Evolutionary conservation across 805 yeast species (phyloP).

Genomic region (Kazachstania psychrophila): DNA sequence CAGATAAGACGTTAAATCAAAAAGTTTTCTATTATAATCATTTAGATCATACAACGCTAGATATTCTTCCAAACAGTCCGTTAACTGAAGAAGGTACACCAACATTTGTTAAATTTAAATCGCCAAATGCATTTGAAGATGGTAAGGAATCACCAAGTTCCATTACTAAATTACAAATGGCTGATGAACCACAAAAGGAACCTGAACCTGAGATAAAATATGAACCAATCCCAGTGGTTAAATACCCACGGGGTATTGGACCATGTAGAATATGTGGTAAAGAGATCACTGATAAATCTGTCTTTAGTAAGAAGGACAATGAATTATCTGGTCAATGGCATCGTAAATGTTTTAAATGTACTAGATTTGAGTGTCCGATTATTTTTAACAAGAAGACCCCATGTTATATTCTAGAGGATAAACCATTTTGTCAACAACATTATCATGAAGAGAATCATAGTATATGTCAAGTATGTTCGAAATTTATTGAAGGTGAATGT

Average conservation of each 20-base stretch:
- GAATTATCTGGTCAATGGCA: slow-evolving; percentile 93
- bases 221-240: slow-evolving; percentile 2
- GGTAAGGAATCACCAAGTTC: not conserved
- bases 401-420: slow-evolving; percentile 69
- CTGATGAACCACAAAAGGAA: not conserved
- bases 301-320: slow-evolving; percentile 1
- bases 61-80: no score
- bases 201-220: not conserved
- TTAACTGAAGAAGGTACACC: slow-evolving; percentile 18
- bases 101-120: slow-evolving; percentile 16
- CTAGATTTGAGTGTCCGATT: slow-evolving; percentile 47
- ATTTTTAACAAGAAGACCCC: slow-evolving; percentile 51
- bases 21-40: not conserved
- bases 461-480: slow-evolving; percentile 60
- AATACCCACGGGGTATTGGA: slow-evolving; percentile 54
- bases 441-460: slow-evolving; percentile 69
- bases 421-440: slow-evolving; percentile 75
- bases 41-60: no score
- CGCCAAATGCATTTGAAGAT: not conserved
- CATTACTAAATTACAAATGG: not conserved
- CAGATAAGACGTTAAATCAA: no score
- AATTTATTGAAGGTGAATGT: slow-evolving; percentile 87
- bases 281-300: slow-evolving; percentile 30
- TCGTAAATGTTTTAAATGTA: slow-evolving; percentile 71
- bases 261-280: slow-evolving; percentile 70